Percentiles rank a stretch among this genome's conserved stretches.
Evolutionary conservation across 2,329 filamentous ascomycete genomes (phyloP).

Genomic region (Talaromyces sp.): DNA sequence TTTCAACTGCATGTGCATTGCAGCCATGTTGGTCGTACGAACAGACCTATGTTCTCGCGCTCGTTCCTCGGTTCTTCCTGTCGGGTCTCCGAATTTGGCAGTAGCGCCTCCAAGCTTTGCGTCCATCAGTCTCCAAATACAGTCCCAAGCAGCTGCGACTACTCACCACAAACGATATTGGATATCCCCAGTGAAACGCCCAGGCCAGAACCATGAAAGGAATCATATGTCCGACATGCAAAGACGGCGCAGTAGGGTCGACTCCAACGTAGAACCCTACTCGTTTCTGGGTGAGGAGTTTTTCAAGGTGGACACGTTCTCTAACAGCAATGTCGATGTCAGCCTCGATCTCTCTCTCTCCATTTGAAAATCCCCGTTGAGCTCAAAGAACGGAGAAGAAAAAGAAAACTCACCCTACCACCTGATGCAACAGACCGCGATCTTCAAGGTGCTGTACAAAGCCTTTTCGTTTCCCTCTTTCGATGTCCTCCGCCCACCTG

Average conservation of each 20-base stretch:
- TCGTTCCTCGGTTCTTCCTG: constrained; percentile 38
- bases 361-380: not conserved
- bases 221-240: constrained; percentile 49
- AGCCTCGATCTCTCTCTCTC: constrained; percentile 9
- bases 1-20: constrained; percentile 48
- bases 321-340: constrained; percentile 19
- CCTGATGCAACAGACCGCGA: constrained; percentile 42
- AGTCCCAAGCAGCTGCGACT: not conserved
- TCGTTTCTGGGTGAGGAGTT: constrained; percentile 42
- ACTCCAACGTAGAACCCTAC: constrained; percentile 46
- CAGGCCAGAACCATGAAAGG: constrained; percentile 49
- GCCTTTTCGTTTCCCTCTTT: constrained; percentile 38
- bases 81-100: constrained; percentile 44
- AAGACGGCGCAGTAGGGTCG: constrained; percentile 47
- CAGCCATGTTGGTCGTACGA: constrained; percentile 44
- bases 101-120: constrained; percentile 44
- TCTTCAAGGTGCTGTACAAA: constrained; percentile 44
- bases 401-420: constrained; percentile 32
- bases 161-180: constrained; percentile 42
- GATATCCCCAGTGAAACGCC: constrained; percentile 46
- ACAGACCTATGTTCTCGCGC: constrained; percentile 31
- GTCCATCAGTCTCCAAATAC: not conserved
- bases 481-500: constrained; percentile 37
- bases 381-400: not conserved
- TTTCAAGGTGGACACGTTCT: constrained; percentile 39